phyloP scores from a whole-genome alignment of 2,329 filamentous ascomycete species.

The Alternaria atra region DNA sequence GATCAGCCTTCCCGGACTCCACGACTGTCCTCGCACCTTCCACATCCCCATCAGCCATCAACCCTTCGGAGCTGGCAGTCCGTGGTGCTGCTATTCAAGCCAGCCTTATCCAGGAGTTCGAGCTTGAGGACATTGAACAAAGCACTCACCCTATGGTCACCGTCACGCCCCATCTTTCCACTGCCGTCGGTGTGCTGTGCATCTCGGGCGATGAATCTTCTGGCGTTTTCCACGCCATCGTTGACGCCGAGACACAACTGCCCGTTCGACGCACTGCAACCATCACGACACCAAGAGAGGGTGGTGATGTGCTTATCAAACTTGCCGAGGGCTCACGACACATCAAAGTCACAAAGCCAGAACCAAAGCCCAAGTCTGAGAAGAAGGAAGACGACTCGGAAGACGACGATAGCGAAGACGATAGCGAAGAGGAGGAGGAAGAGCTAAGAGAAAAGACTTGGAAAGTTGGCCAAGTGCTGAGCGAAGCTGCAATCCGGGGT shows the following conservation, averaged over 20 bases:
- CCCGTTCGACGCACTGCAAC: constrained; percentile 87
- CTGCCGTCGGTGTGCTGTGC: constrained; percentile 86
- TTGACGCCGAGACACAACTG: constrained; percentile 86
- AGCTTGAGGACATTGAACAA: constrained; percentile 91
- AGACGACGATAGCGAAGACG: constrained; percentile 68
- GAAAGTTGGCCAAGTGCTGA: constrained; percentile 84
- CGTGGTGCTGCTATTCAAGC: constrained; percentile 96
- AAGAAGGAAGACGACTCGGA: constrained; percentile 68
- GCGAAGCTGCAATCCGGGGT: constrained; percentile 83
- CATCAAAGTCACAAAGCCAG: constrained; percentile 92
- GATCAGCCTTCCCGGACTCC: constrained; percentile 79
- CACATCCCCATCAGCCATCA: constrained; percentile 79
- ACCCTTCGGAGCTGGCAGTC: constrained; percentile 89
- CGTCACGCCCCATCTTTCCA: constrained; percentile 86
- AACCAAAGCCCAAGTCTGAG: constrained; percentile 76
- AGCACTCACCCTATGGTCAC: constrained; percentile 95
- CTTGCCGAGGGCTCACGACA: constrained; percentile 87
- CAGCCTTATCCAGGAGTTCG: constrained; percentile 92
- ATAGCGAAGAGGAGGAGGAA: constrained; percentile 79
- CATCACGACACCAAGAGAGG: constrained; percentile 77
- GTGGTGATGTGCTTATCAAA: constrained; percentile 87
- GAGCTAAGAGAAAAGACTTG: constrained; percentile 90
- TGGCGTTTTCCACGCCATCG: constrained; percentile 80
- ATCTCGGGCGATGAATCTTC: constrained; percentile 66
- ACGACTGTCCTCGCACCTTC: constrained; percentile 85